phyloP scores from a whole-genome alignment of 2,329 filamentous ascomycete genomes.

The Lasiodiplodia citricola region DNA sequence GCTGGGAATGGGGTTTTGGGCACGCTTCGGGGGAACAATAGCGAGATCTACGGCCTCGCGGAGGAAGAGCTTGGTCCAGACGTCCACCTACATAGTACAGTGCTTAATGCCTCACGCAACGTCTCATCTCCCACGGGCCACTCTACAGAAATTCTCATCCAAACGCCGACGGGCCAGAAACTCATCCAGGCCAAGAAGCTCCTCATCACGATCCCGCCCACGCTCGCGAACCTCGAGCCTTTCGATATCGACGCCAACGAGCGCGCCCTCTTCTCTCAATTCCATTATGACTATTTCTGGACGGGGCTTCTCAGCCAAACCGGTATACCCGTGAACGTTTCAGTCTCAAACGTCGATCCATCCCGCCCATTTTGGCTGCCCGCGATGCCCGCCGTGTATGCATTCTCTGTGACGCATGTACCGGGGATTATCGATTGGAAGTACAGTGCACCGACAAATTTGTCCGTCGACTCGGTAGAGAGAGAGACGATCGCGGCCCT shows the following conservation, averaged over 20 bases:
- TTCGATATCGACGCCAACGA: conserved; percentile 48
- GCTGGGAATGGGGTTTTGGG: conserved; percentile 22
- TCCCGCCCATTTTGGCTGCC: conserved; percentile 39
- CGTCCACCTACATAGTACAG: conserved; percentile 29
- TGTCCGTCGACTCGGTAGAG: not conserved
- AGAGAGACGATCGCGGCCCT: not conserved
- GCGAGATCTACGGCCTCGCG: conserved; percentile 32
- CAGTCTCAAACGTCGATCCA: conserved; percentile 36
- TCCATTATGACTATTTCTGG: conserved; percentile 47
- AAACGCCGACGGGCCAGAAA: conserved; percentile 32
- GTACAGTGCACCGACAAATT: conserved; percentile 28
- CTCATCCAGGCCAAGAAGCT: conserved; percentile 48
- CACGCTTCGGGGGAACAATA: conserved; percentile 31
- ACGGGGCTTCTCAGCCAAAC: conserved; percentile 46
- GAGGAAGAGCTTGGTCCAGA: conserved; percentile 29
- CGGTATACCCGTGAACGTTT: conserved; percentile 38
- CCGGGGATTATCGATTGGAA: conserved; percentile 30
- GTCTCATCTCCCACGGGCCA: not conserved
- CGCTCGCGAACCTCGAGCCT: conserved; percentile 34
- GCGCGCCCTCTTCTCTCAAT: conserved; percentile 44
- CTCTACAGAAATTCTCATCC: conserved; percentile 27
- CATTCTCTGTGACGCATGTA: conserved; percentile 30
- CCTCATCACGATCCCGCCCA: conserved; percentile 52
- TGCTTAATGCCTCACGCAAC: conserved; percentile 17
- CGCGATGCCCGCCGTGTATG: conserved; percentile 39